Evolutionary conservation across 208 protist species (phyloP).

Genomic region (Endotrypanum monterogeii): DNA sequence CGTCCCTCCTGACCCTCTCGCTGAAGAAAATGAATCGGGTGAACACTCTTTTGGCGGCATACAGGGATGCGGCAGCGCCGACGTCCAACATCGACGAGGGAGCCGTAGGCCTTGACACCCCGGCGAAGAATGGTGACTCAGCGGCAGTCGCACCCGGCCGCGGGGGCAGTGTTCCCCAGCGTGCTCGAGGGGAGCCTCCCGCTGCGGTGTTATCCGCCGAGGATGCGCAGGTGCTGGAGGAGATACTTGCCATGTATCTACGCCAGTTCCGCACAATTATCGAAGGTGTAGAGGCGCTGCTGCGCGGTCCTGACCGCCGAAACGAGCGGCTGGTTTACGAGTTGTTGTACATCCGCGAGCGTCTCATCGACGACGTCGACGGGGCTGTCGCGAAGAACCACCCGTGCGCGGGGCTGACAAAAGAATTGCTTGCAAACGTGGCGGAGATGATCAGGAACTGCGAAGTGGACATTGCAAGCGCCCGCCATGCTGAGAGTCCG

Average conservation of each 20-base stretch:
- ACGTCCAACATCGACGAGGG: background rate
- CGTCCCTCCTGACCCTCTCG: slow-evolving; percentile 45
- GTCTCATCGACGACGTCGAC: slow-evolving; percentile 37
- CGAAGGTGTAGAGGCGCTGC: slow-evolving; percentile 63
- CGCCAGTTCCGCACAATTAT: slow-evolving; percentile 54
- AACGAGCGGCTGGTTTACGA: slow-evolving; percentile 85
- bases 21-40: slow-evolving; percentile 53
- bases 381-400: background rate
- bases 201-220: slow-evolving; percentile 4
- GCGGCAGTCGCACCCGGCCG: background rate
- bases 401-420: slow-evolving; percentile 9
- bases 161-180: background rate
- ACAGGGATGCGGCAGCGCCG: background rate
- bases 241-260: slow-evolving; percentile 52
- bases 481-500: slow-evolving; percentile 27
- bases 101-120: background rate
- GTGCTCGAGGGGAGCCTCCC: background rate
- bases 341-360: slow-evolving; percentile 56
- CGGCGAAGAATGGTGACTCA: background rate
- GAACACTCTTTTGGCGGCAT: slow-evolving; percentile 13
- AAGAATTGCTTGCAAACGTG: slow-evolving; percentile 30
- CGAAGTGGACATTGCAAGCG: slow-evolving; percentile 52
- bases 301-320: slow-evolving; percentile 43
- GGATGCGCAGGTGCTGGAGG: slow-evolving; percentile 22
- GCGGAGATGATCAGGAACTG: slow-evolving; percentile 35